These are phyloP conservation scores for Mollisiaceae sp. DNA, from an alignment of 2,329 filamentous ascomycete genomes.

Conservation along the genomic window DNA sequence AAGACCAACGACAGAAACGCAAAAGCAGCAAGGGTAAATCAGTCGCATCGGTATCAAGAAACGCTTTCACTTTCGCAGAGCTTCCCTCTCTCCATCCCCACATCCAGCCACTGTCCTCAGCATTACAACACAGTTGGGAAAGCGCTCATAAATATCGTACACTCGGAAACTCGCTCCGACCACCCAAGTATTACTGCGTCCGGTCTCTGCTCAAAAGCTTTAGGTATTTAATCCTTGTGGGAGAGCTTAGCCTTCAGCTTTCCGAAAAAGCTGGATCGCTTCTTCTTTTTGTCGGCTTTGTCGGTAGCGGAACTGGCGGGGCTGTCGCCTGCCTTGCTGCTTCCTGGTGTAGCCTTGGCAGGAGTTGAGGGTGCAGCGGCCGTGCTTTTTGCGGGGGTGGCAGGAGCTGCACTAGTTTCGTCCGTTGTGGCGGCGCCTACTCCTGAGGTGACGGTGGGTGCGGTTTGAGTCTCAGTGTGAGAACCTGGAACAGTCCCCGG, in stretches of 20 bases:
- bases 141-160: slow-evolving; percentile 36
- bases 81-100: slow-evolving; percentile 3
- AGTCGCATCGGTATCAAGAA: slow-evolving; percentile 25
- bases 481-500: slow-evolving; percentile 39
- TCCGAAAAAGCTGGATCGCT: slow-evolving; percentile 45
- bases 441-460: slow-evolving; percentile 38
- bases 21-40: slow-evolving; percentile 15
- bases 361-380: slow-evolving; percentile 29
- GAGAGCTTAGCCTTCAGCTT: slow-evolving; percentile 59
- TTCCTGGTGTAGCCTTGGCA: slow-evolving; percentile 34
- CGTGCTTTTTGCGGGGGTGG: slow-evolving; percentile 30
- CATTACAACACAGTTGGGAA: slow-evolving; percentile 17
- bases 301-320: slow-evolving; percentile 33
- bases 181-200: slow-evolving; percentile 24
- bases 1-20: slow-evolving; percentile 11
- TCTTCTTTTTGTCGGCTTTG: slow-evolving; percentile 45
- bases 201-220: slow-evolving; percentile 10
- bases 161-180: slow-evolving; percentile 25
- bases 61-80: slow-evolving; percentile 15
- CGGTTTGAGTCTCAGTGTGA: slow-evolving; percentile 33
- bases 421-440: slow-evolving; percentile 32
- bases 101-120: slow-evolving; percentile 11
- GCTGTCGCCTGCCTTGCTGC: slow-evolving; percentile 37
- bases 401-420: slow-evolving; percentile 27
- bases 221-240: slow-evolving; percentile 37